Conservation (phyloP, 2,329 filamentous ascomycete genomes). For the Coniosporium tulheliwenetii region DNA sequence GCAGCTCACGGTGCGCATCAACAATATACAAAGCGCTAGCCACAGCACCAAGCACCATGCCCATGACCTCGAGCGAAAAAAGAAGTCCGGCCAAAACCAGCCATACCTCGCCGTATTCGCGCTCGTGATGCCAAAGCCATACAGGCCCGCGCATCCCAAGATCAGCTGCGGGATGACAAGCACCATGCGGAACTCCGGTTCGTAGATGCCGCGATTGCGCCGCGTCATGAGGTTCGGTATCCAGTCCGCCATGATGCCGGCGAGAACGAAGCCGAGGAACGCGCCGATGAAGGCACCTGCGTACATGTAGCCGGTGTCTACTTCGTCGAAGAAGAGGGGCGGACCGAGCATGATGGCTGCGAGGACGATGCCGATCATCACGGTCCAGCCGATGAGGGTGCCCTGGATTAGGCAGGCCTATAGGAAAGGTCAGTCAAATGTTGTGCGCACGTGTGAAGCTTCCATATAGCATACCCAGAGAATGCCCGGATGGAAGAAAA, state of each 20-base stretch:
- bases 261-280: conserved; percentile 58
- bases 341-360: conserved; percentile 70
- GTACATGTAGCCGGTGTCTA: conserved; percentile 75
- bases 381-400: conserved; percentile 85
- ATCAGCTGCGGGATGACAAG: conserved; percentile 72
- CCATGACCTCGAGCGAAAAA: conserved; percentile 74
- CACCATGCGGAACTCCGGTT: conserved; percentile 78
- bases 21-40: conserved; percentile 78
- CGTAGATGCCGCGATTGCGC: conserved; percentile 66
- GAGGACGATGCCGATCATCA: conserved; percentile 74
- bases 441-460: no score
- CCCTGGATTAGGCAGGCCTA: conserved; percentile 61
- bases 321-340: conserved; percentile 67
- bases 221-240: conserved; percentile 55
- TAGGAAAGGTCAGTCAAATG: no score
- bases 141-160: conserved; percentile 62
- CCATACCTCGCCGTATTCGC: conserved; percentile 45
- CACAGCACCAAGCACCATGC: conserved; percentile 86
- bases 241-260: conserved; percentile 59
- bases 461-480: conserved; percentile 38
- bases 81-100: conserved; percentile 62
- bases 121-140: conserved; percentile 67
- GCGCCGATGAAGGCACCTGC: conserved; percentile 75
- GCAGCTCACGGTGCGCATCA: conserved; percentile 65
- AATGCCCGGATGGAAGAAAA: conserved; percentile 74